Percentiles rank a stretch among this genome's conserved stretches.
Conservation (phyloP, 2,329 filamentous ascomycete species). For the Aureobasidium zeae region DNA sequence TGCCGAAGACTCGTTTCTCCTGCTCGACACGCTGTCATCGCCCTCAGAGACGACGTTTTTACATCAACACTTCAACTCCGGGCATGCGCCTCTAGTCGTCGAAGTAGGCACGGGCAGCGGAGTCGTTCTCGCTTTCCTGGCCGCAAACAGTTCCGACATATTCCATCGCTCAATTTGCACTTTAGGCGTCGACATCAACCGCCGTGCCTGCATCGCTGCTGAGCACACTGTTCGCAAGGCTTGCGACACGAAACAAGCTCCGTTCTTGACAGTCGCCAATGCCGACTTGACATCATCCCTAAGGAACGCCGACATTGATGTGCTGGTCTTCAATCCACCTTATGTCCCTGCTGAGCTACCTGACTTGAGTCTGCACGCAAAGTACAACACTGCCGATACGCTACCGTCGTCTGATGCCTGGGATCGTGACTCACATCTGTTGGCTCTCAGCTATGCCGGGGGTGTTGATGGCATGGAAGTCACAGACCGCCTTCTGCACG, state of each 20-base stretch:
- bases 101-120: constrained; percentile 90
- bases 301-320: constrained; percentile 54
- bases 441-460: constrained; percentile 81
- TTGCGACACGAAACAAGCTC: neutral
- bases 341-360: constrained; percentile 59
- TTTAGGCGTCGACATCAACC: constrained; percentile 75
- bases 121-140: constrained; percentile 81
- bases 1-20: constrained; percentile 87
- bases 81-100: constrained; percentile 51
- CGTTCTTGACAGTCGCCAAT: constrained; percentile 57
- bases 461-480: constrained; percentile 89
- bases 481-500: constrained; percentile 66
- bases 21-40: constrained; percentile 83
- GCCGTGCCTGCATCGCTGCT: constrained; percentile 71
- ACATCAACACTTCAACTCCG: constrained; percentile 46
- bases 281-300: constrained; percentile 62
- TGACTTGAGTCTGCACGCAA: constrained; percentile 33
- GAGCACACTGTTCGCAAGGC: constrained; percentile 49
- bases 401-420: constrained; percentile 38
- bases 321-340: constrained; percentile 92
- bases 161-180: constrained; percentile 66
- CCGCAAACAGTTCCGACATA: constrained; percentile 62
- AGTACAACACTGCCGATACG: constrained; percentile 19
- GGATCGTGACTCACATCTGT: constrained; percentile 71
- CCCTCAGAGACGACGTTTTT: constrained; percentile 60